Evolutionary conservation across 139 green algal genomes (phyloP).

Genomic region (Picochlorum sp.): DNA sequence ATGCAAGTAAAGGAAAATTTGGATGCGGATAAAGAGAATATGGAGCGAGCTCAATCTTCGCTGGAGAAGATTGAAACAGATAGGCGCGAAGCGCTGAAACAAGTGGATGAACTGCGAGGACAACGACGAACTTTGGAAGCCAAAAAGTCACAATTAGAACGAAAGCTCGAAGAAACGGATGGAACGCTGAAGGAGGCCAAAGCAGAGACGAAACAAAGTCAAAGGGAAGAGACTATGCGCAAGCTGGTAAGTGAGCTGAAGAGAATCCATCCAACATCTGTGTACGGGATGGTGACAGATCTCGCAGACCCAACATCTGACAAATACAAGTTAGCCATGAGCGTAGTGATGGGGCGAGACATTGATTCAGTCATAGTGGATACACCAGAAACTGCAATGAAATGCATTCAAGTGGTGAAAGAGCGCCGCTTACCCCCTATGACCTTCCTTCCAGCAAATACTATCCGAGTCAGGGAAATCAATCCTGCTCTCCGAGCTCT

Average conservation of each 20-base stretch:
- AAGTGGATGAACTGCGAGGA: conserved; percentile 14
- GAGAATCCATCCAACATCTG: conserved; percentile 45
- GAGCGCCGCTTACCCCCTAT: conserved; percentile 58
- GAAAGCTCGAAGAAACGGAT: conserved; percentile 56
- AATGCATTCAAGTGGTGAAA: conserved; percentile 63
- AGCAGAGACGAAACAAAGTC: conserved; percentile 51
- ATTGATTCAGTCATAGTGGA: conserved; percentile 89
- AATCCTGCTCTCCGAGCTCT: conserved; percentile 74
- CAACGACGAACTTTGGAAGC: conserved; percentile 26
- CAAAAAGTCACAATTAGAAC: conserved; percentile 32
- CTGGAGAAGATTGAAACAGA: conserved; percentile 20
- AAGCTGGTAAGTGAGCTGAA: conserved; percentile 62
- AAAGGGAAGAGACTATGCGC: conserved; percentile 48
- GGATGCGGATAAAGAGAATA: neutral
- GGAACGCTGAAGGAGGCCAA: conserved; percentile 55
- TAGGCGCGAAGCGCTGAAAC: conserved; percentile 25
- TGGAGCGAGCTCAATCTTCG: neutral
- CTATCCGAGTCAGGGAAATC: conserved; percentile 40
- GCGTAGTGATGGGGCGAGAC: conserved; percentile 72
- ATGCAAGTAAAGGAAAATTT: neutral
- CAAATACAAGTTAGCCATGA: conserved; percentile 80
- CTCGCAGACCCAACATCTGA: conserved; percentile 63
- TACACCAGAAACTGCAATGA: conserved; percentile 54
- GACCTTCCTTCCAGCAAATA: conserved; percentile 72
- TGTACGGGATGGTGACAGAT: conserved; percentile 75